Conservation (phyloP, 768 basidiomycete species). For the Tephrocybe sp. region DNA sequence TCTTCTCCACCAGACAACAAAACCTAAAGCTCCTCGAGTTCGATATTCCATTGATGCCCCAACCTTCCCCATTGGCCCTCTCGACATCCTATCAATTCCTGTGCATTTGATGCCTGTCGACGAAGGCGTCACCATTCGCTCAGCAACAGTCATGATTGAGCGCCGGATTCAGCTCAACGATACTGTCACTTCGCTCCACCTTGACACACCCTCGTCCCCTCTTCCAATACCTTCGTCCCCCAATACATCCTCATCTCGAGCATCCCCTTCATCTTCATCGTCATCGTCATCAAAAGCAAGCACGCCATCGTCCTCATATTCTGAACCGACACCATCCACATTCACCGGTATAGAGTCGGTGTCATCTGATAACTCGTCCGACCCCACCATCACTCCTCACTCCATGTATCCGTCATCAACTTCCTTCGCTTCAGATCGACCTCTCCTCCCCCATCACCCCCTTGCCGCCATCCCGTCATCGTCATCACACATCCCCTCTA, state of each 20-base stretch:
- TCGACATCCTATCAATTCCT: conserved; percentile 68
- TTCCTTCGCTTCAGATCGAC: conserved; percentile 29
- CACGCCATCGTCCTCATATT: conserved; percentile 25
- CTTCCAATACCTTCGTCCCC: conserved; percentile 19
- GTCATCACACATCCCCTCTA: conserved; percentile 27
- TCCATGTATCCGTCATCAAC: conserved; percentile 30
- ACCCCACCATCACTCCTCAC: conserved; percentile 42
- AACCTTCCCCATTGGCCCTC: conserved; percentile 62
- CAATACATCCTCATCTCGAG: conserved; percentile 16
- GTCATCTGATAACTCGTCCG: conserved; percentile 31
- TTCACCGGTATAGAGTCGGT: conserved; percentile 20
- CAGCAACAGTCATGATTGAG: conserved; percentile 65
- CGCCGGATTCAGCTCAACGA: conserved; percentile 68
- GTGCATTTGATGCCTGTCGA: conserved; percentile 64
- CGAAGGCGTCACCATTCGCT: conserved; percentile 55
- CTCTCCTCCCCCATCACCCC: conserved; percentile 22
- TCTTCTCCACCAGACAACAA: conserved; percentile 44
- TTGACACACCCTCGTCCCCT: conserved; percentile 22
- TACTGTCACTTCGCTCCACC: conserved; percentile 21
- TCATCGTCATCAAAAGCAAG: conserved; percentile 36
- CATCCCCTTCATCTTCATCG: conserved; percentile 27
- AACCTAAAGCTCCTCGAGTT: conserved; percentile 57
- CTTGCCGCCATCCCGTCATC: conserved; percentile 18
- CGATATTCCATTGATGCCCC: conserved; percentile 61
- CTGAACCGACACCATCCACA: conserved; percentile 14